Evolutionary conservation across 2,329 filamentous ascomycete genomes (phyloP).

Genomic region (Colletotrichum higginsianum): DNA sequence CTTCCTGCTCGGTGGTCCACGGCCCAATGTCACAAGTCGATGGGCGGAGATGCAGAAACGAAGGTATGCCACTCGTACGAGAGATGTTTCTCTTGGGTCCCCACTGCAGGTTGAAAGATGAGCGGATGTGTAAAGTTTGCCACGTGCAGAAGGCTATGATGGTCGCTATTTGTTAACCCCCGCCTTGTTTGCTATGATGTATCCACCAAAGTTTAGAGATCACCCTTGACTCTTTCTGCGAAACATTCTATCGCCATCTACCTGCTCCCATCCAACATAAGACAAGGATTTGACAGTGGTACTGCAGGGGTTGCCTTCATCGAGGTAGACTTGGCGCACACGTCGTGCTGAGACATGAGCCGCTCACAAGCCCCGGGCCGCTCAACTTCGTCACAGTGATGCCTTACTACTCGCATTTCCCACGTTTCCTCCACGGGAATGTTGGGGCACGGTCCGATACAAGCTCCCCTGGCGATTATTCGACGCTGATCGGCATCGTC

Average conservation of each 20-base stretch:
- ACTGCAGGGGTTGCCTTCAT: background rate
- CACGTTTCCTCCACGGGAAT: background rate
- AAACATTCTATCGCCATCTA: background rate
- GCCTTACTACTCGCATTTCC: background rate
- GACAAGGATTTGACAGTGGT: background rate
- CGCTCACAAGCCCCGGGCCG: background rate
- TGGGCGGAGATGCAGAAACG: background rate
- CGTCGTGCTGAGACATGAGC: background rate
- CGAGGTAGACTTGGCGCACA: background rate
- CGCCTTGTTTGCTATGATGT: background rate
- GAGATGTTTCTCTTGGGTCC: background rate
- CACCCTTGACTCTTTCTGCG: no score
- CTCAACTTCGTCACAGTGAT: background rate
- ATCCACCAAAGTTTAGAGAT: background rate
- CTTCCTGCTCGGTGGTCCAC: background rate
- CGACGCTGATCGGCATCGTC: background rate
- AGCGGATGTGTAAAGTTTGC: background rate
- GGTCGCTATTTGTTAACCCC: background rate
- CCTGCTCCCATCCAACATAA: background rate
- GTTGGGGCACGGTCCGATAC: no score
- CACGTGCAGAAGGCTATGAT: constrained; percentile 18
- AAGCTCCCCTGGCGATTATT: background rate
- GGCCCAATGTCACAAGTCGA: constrained; percentile 14
- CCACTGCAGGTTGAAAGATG: background rate
- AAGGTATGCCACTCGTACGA: constrained; percentile 11